Evolutionary conservation across 176 grass and related monocot genomes (phyloP).

Genomic region (Sorghum bicolor): DNA sequence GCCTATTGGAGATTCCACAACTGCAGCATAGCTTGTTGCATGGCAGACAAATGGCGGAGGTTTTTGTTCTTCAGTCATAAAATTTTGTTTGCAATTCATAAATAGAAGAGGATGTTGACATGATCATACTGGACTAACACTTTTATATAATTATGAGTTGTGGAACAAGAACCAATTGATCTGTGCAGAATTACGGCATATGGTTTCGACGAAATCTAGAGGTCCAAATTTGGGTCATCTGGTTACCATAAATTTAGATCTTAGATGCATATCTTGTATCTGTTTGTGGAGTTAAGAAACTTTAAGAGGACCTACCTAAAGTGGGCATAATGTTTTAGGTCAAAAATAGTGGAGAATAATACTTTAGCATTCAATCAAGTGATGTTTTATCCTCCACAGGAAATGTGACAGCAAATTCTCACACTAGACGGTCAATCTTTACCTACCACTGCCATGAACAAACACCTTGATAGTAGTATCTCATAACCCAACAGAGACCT

Average conservation of each 20-base stretch:
- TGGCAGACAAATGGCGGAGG: neutral
- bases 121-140: neutral
- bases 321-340: neutral
- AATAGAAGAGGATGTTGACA: neutral
- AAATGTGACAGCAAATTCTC: conserved; percentile 14
- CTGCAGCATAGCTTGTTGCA: conserved; percentile 26
- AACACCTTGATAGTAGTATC: conserved; percentile 99
- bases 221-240: conserved; percentile 14
- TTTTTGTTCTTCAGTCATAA: neutral
- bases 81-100: neutral
- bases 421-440: conserved; percentile 32
- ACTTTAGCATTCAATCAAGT: neutral
- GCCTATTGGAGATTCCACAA: conserved; percentile 11
- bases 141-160: conserved; percentile 14
- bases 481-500: conserved; percentile 99
- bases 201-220: conserved; percentile 2
- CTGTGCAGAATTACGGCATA: neutral
- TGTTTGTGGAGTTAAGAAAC: neutral
- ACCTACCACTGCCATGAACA: conserved; percentile 98
- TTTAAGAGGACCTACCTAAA: neutral
- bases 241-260: conserved; percentile 9
- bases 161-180: conserved; percentile 6
- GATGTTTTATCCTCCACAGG: conserved; percentile 19
- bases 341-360: neutral
- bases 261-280: neutral